Evolutionary conservation across 345 rosid genomes (phyloP).

Genomic region (Citropsis articulata): DNA sequence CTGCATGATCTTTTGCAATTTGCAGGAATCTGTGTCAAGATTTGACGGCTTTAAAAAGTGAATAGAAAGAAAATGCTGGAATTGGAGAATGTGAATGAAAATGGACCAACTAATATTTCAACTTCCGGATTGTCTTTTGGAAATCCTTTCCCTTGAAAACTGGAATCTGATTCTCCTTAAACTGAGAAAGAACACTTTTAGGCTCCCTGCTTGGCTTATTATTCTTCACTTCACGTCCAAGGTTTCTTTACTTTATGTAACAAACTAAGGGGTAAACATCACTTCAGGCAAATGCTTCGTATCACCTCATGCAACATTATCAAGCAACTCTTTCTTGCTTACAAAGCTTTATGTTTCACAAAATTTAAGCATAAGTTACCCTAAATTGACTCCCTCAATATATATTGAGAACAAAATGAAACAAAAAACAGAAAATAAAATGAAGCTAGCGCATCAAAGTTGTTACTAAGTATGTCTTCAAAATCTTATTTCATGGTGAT

Average conservation of each 20-base stretch:
- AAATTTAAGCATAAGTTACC: slow-evolving; percentile 18
- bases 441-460: neutral
- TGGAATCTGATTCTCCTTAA: slow-evolving; percentile 33
- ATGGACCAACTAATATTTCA: slow-evolving; percentile 5
- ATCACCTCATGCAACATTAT: slow-evolving; percentile 7
- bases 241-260: neutral
- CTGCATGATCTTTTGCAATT: slow-evolving; percentile 20
- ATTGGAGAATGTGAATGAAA: slow-evolving; percentile 6
- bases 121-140: slow-evolving; percentile 11
- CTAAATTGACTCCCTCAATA: neutral
- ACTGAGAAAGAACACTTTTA: slow-evolving; percentile 4
- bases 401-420: no score
- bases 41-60: neutral
- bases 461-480: neutral
- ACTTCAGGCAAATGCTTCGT: slow-evolving; percentile 10
- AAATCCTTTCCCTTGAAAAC: slow-evolving; percentile 7
- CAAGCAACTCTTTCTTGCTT: slow-evolving; percentile 29
- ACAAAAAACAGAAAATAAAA: neutral
- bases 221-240: slow-evolving; percentile 17
- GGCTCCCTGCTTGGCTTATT: slow-evolving; percentile 10
- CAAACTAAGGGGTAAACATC: neutral
- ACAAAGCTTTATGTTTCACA: slow-evolving; percentile 12
- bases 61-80: neutral
- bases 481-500: slow-evolving; percentile 1
- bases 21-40: slow-evolving; percentile 4